Conservation (phyloP, 2,329 filamentous ascomycete genomes). For the Beauveria caledonica region DNA sequence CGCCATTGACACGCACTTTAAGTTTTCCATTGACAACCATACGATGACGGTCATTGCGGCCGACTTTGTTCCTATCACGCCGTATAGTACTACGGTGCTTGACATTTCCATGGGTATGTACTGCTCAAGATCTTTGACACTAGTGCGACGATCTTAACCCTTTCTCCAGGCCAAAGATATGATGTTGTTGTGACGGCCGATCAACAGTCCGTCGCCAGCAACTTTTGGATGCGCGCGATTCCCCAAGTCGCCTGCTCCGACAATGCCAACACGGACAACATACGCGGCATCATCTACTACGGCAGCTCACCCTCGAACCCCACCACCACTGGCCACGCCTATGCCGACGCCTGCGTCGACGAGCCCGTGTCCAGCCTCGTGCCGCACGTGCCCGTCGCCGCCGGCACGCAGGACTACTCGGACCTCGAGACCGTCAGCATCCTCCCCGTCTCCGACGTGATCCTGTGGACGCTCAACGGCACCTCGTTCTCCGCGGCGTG, state of each 20-base stretch:
- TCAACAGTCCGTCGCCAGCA: slow-evolving; percentile 3
- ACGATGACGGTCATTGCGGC: slow-evolving; percentile 46
- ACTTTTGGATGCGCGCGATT: slow-evolving; percentile 42
- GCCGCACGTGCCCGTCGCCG: not conserved
- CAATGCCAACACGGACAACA: slow-evolving; percentile 32
- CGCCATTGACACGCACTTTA: slow-evolving; percentile 35
- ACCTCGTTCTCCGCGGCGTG: not conserved
- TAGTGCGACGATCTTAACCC: not conserved
- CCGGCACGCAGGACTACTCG: not conserved
- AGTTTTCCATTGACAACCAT: slow-evolving; percentile 49
- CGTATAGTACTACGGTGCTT: slow-evolving; percentile 43
- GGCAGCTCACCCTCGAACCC: not conserved
- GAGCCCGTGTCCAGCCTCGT: not conserved
- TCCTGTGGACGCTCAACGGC: not conserved
- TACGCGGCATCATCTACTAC: slow-evolving; percentile 17
- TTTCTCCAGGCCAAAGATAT: not conserved
- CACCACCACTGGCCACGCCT: not conserved
- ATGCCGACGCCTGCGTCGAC: not conserved
- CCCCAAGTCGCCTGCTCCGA: slow-evolving; percentile 34
- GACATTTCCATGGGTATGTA: slow-evolving; percentile 38
- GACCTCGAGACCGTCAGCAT: not conserved
- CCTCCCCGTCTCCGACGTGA: not conserved
- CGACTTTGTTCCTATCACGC: slow-evolving; percentile 51
- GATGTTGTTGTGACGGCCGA: not conserved
- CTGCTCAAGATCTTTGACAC: not conserved